These are phyloP conservation scores for Pythium biforme DNA, from an alignment of 352 stramenopile genomes.

Conservation along the genomic window DNA sequence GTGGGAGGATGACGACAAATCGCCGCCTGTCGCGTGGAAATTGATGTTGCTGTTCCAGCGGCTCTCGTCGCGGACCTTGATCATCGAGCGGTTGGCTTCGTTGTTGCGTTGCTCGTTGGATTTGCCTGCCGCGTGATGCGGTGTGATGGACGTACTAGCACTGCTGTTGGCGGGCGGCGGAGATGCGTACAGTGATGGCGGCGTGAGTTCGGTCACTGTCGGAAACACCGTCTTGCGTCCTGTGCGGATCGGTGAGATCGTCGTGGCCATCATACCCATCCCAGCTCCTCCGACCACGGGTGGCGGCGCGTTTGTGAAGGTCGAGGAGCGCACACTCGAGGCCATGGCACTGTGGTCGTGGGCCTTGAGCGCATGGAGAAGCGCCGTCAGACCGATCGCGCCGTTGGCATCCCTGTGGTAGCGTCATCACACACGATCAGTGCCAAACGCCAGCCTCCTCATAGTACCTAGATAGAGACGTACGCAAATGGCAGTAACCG, in stretches of 20 bases:
- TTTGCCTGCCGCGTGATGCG: slow-evolving; percentile 54
- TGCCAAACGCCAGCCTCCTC: slow-evolving; percentile 1
- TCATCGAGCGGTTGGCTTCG: slow-evolving; percentile 58
- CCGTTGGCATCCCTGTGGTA: slow-evolving; percentile 52
- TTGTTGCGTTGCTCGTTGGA: slow-evolving; percentile 74
- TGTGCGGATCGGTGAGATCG: slow-evolving; percentile 54
- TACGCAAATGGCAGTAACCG: slow-evolving; percentile 62
- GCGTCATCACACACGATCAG: neutral
- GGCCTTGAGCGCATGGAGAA: slow-evolving; percentile 50
- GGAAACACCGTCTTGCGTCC: slow-evolving; percentile 57
- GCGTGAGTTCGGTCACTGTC: slow-evolving; percentile 23
- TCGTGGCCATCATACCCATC: slow-evolving; percentile 18
- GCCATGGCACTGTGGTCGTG: slow-evolving; percentile 47
- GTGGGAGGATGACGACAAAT: neutral
- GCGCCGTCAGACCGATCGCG: slow-evolving; percentile 35
- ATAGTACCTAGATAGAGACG: slow-evolving; percentile 8
- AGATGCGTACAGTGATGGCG: slow-evolving; percentile 14
- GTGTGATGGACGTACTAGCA: neutral
- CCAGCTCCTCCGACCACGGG: neutral
- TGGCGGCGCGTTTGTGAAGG: slow-evolving; percentile 21
- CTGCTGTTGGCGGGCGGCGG: neutral
- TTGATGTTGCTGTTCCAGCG: slow-evolving; percentile 56
- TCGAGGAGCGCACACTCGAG: slow-evolving; percentile 23
- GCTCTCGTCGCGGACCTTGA: slow-evolving; percentile 69
- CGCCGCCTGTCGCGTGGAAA: slow-evolving; percentile 18